phyloP scores from a whole-genome alignment of 2,329 filamentous ascomycete genomes.

The Tolypocladium guangdongense region DNA sequence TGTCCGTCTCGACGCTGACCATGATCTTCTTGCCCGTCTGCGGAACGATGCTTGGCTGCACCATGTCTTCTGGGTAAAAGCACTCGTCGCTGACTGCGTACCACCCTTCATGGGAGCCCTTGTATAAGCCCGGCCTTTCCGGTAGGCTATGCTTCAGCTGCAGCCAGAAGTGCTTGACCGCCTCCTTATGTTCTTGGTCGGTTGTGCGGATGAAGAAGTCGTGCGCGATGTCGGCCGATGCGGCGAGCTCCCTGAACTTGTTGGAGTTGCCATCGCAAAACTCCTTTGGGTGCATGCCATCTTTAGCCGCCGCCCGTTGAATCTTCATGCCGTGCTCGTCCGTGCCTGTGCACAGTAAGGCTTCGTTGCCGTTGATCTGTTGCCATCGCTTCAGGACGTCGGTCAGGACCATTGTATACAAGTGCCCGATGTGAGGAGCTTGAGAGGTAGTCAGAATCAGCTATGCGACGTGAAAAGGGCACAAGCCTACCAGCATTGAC shows the following conservation, averaged over 20 bases:
- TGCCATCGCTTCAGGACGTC: conserved; percentile 93
- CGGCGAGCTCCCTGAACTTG: conserved; percentile 67
- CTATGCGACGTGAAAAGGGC: not conserved
- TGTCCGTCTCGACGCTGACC: conserved; percentile 78
- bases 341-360: conserved; percentile 78
- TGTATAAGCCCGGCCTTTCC: conserved; percentile 69
- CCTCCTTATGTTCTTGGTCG: conserved; percentile 67
- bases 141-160: conserved; percentile 45
- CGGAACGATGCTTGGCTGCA: conserved; percentile 66
- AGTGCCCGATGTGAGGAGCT: conserved; percentile 90
- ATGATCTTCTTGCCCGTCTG: conserved; percentile 74
- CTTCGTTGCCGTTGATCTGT: conserved; percentile 56
- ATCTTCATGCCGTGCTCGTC: conserved; percentile 98
- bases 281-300: conserved; percentile 61
- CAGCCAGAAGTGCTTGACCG: conserved; percentile 84
- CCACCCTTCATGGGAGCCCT: conserved; percentile 83
- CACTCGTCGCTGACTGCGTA: conserved; percentile 96
- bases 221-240: conserved; percentile 57
- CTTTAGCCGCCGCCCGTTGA: conserved; percentile 68
- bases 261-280: conserved; percentile 80
- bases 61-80: conserved; percentile 71
- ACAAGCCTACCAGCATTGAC: conserved; percentile 70
- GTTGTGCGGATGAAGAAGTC: conserved; percentile 92
- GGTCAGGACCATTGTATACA: conserved; percentile 84
- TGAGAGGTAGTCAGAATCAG: not conserved